Evolutionary conservation across 2,329 filamentous ascomycete species (phyloP), one percentile per base, ranked within the genome.

Genomic region (Aspergillus thermomutatus): DNA sequence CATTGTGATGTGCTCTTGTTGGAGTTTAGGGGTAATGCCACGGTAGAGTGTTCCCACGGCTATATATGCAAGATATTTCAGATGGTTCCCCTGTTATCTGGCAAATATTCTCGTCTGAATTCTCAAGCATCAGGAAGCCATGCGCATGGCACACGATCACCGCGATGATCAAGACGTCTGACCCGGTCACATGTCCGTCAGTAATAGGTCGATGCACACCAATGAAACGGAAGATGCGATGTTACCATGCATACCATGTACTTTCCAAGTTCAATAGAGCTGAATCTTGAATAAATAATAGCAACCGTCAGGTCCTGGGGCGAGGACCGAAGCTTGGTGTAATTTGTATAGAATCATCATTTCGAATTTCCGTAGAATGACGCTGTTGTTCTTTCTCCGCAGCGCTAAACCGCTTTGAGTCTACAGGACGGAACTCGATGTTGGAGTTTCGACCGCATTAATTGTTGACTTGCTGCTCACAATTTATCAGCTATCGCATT

Each of bases 141-240:
- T 46, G 43, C 43, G 43, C 43, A 41, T 26, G n/a, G 53, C 51
- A 54, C 49, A 41, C 47, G 28, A 59, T 34, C 26, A 55, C 48
- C 37, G 49, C 28, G 60, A 52, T 53, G 56, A 57, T 53, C 52
- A 56, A 56, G 49, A 61, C 55, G 54, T 53, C 61, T 65, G 63
- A 62, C 49, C 49, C 47, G 47, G 60, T 63, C 60, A 63, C 60
- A 61, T 63, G 60, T 57, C 46, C 27, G 55, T 59, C 49, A 61
- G 59, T 45, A 50, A 37, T 28, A 46, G 43, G 11, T 46, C 49
- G 48, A 34, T 9, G 26, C 26, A 17, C n/a, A 41, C 25, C 19
- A 26, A 37, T 25, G 49, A 56, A 31, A 41, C 5, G 41, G 21
- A 40, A 43, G 21, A 37, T 37, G 48, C 4, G 8, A 34, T 34